Percentiles rank a stretch among this genome's conserved stretches.
phyloP scores from a whole-genome alignment of 768 basidiomycete genomes.

The Phylloporus scabripes region DNA sequence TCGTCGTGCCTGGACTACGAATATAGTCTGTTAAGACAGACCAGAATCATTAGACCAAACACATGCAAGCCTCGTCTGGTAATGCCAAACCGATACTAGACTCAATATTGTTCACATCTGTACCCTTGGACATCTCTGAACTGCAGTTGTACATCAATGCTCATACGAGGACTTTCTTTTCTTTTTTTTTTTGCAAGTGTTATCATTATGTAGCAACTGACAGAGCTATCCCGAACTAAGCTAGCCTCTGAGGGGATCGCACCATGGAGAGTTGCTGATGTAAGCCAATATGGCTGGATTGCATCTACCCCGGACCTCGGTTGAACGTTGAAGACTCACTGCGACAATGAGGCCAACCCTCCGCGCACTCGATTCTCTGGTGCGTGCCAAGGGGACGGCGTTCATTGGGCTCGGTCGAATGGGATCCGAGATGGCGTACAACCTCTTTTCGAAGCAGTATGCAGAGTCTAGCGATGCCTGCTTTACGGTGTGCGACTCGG shows the following conservation, averaged over 20 bases:
- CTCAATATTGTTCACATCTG: too few relatives aligned
- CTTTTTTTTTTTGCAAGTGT: too few relatives aligned
- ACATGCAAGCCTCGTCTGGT: too few relatives aligned
- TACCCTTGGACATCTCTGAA: too few relatives aligned
- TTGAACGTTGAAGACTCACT: neutral
- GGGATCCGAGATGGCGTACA: slow-evolving; percentile 84
- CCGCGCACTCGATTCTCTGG: slow-evolving; percentile 33
- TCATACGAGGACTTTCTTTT: too few relatives aligned
- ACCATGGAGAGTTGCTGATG: too few relatives aligned
- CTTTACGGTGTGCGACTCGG: slow-evolving; percentile 78
- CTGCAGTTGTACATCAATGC: too few relatives aligned
- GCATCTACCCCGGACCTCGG: neutral
- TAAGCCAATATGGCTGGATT: slow-evolving; percentile 1
- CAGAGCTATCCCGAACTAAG: too few relatives aligned
- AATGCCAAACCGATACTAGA: too few relatives aligned
- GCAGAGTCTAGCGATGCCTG: slow-evolving; percentile 45
- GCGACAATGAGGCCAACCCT: slow-evolving; percentile 47
- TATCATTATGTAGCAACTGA: too few relatives aligned
- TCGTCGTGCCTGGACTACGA: slow-evolving; percentile 19
- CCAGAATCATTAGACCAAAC: neutral
- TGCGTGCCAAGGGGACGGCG: slow-evolving; percentile 50
- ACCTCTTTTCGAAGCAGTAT: slow-evolving; percentile 73
- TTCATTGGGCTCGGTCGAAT: slow-evolving; percentile 88
- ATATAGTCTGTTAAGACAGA: too few relatives aligned
- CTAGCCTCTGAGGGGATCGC: too few relatives aligned